Evolutionary conservation across 2,329 filamentous ascomycete genomes (phyloP), one percentile per base, ranked within the genome.

Genomic region (Canariomyces notabilis): DNA sequence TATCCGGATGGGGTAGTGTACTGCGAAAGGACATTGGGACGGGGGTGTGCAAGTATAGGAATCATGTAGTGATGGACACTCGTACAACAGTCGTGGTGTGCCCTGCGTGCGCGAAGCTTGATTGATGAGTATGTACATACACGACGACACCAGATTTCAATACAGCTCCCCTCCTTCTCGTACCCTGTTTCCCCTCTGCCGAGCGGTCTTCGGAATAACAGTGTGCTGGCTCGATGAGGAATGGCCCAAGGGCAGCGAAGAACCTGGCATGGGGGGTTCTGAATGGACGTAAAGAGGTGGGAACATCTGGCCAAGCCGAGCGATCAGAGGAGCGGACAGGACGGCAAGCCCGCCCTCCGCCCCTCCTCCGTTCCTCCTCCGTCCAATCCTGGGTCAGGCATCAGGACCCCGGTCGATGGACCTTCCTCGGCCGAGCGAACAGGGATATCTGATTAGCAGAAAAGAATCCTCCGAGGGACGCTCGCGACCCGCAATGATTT

Each of bases 401-500:
- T 42, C 49, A 48, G 45, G 47, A 44, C 46, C 49, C 55, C 46
- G 48, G 50, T 44, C 41, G 35, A 37, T 42, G 34, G 34, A 46
- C 62, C 64, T 63, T 65, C 60, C 36, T 59, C 57, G 55, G 62
- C 62, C 59, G 60, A 61, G 44, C 29, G 57, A 64, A 62, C 63
- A 66, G 60, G 64, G 63, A 60, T 57, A 59, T 61, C 61, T 67
- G 64, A 69, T 69, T 66, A 66, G 65, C 64, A 61, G 62, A 63
- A 29, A 26, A 67, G 64, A 72, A 72, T 68, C 64, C 67, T 72
- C 68, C 69, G 69, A 71, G 55, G 57, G 55, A 57, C 61, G 45
- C 42, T 62, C 64, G 55, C 55, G 70, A 59, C 66, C 70, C 70
- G 66, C 67, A 67, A 63, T 65, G 67, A 67, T 68, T 64, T 67